These are phyloP conservation scores for Epichloe typhina DNA, from an alignment of 2,329 filamentous ascomycete genomes.

Conservation along the genomic window DNA sequence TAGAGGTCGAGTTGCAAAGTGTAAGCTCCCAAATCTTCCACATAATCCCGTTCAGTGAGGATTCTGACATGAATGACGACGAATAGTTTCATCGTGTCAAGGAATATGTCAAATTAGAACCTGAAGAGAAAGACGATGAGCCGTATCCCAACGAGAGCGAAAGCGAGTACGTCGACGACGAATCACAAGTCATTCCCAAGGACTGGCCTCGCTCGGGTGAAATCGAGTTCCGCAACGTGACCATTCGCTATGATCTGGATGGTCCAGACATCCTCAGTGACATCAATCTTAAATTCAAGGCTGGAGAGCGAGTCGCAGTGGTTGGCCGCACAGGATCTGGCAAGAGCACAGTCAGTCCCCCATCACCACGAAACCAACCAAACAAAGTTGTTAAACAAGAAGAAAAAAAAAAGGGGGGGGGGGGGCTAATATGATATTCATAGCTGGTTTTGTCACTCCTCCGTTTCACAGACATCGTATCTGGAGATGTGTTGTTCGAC, in stretches of 20 bases:
- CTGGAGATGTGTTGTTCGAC: conserved; percentile 41
- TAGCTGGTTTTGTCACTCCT: conserved; percentile 40
- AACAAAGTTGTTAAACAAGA: background rate
- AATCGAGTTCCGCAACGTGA: conserved; percentile 37
- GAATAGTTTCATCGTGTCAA: conserved; percentile 34
- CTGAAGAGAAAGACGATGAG: conserved; percentile 30
- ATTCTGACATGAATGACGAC: too few relatives aligned
- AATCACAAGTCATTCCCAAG: conserved; percentile 24
- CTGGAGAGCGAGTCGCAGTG: conserved; percentile 64
- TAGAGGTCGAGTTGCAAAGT: conserved; percentile 44
- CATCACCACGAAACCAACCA: background rate
- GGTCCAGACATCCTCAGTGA: conserved; percentile 35
- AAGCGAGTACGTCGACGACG: conserved; percentile 27
- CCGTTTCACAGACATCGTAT: conserved; percentile 37
- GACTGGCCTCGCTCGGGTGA: conserved; percentile 33
- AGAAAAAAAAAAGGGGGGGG: background rate
- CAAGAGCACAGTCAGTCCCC: conserved; percentile 58
- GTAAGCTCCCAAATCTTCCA: conserved; percentile 12
- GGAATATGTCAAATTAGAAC: conserved; percentile 33
- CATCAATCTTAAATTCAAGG: conserved; percentile 38
- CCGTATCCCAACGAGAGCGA: conserved; percentile 24
- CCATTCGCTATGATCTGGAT: conserved; percentile 33
- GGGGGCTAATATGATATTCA: background rate
- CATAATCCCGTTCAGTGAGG: too few relatives aligned
- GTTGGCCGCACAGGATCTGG: conserved; percentile 73